Evolutionary conservation across 371 early-diverging fungal genomes (phyloP), one percentile per base, ranked within the genome.

Genomic region (Batkoa obscura): DNA sequence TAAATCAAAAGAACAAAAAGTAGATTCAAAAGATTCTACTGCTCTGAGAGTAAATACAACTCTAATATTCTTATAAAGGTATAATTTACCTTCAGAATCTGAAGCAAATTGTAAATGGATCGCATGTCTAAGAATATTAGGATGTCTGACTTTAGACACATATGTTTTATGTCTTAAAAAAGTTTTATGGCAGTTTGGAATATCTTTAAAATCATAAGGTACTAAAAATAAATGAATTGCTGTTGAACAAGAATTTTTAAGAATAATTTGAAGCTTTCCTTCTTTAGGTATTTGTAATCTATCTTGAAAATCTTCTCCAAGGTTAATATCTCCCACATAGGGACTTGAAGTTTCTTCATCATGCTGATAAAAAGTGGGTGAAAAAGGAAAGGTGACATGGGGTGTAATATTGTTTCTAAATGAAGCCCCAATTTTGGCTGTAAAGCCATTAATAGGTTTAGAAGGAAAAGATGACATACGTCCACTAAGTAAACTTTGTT

Each of bases 231-330:
- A 63, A 60, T 90, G 87, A 52, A 87, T 79, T 0, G 80, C 85
- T 0, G 87, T 83, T 50, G 76, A 75, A 65, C 77, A 72, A 0
- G 83, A 82, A 57, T 90, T 90, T 64, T 84, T 83, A 64, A 90
- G 80, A 35, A 86, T 78, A 8, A 90, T 73, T 62, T 88, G 88
- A 6, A 90, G 64, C 56, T 87, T 87, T 1, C 90, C 90, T 54
- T 78, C 73, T 17, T 72, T 66, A 8, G 90, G 90, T 5, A 90
- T 60, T 15, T 84, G 68, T 63, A 75, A 79, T 4, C 86, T 82
- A 2, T 31, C 1, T 8, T 32, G 38, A 34, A 46, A 46, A 49
- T 47, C 71, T 59, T 51, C 75, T 66, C 55, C 81, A 59, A 80
- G 68, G 55, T 76, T 74, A 5, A 82, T 60, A 39, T 63, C 66